Evolutionary conservation across 768 basidiomycete species (phyloP).

Genomic region (Rhodosporidiobolus sp.): DNA sequence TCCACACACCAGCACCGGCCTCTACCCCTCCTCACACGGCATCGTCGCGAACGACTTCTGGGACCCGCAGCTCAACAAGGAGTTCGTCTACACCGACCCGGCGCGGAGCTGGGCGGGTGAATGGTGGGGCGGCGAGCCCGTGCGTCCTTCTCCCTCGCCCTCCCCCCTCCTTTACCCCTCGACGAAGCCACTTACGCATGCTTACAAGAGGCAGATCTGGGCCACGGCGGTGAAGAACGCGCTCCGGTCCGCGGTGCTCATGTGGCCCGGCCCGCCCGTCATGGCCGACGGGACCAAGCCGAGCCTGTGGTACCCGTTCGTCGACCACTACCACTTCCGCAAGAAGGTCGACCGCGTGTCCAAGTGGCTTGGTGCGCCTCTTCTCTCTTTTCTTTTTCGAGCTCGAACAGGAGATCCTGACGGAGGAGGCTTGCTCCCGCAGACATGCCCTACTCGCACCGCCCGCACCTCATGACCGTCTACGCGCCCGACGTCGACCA

Average conservation of each 20-base stretch:
- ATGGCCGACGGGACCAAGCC: slow-evolving; percentile 64
- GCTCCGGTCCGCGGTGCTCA: slow-evolving; percentile 74
- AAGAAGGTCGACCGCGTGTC: slow-evolving; percentile 74
- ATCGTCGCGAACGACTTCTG: slow-evolving; percentile 90
- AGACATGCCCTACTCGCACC: slow-evolving; percentile 50
- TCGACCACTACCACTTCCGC: slow-evolving; percentile 63
- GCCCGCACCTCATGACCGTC: slow-evolving; percentile 39
- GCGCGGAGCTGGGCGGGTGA: slow-evolving; percentile 62
- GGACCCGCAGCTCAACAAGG: slow-evolving; percentile 63
- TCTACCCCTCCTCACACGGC: slow-evolving; percentile 84
- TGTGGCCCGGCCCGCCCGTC: slow-evolving; percentile 84
- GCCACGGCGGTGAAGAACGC: slow-evolving; percentile 75
- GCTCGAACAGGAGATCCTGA: slow-evolving; percentile 67
- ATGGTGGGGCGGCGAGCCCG: slow-evolving; percentile 91
- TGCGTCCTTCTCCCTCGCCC: slow-evolving; percentile 49
- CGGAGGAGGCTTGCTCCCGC: slow-evolving; percentile 53
- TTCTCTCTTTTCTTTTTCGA: slow-evolving; percentile 61
- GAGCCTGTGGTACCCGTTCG: slow-evolving; percentile 58
- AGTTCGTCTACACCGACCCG: slow-evolving; percentile 69
- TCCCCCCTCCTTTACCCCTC: slow-evolving; percentile 1
- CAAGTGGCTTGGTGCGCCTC: slow-evolving; percentile 70
- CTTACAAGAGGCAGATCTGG: slow-evolving; percentile 65
- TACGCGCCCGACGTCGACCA: slow-evolving; percentile 41
- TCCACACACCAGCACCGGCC: slow-evolving; percentile 66
- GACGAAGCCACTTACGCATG: no score